phyloP scores from a whole-genome alignment of 1,284 basidiomycete genomes.

The Cystobasidium slooffiae region DNA sequence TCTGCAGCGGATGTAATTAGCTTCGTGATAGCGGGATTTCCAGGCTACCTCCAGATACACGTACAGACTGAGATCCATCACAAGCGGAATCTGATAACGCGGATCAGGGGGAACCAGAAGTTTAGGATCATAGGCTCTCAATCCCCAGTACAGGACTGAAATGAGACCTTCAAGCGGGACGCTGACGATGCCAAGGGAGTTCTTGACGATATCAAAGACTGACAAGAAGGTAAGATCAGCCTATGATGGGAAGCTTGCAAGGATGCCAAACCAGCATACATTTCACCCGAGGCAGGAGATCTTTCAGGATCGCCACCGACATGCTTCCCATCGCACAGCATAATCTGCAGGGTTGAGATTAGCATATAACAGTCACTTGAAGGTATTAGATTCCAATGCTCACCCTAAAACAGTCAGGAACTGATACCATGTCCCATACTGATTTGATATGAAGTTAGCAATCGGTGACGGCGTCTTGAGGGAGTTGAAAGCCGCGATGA shows the following conservation, averaged over 20 bases:
- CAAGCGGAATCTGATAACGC: constrained; percentile 45
- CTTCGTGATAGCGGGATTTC: not conserved
- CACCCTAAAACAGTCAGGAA: constrained; percentile 40
- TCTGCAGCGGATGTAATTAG: constrained; percentile 13
- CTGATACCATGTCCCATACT: constrained; percentile 40
- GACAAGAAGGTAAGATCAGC: too few relatives aligned
- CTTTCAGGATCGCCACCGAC: constrained; percentile 46
- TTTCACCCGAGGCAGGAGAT: constrained; percentile 42
- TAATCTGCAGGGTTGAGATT: constrained; percentile 37
- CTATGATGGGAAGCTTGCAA: not conserved
- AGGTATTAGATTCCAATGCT: not conserved
- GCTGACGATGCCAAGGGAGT: constrained; percentile 42
- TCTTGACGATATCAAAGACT: constrained; percentile 46
- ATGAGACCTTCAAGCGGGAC: constrained; percentile 49
- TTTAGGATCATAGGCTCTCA: constrained; percentile 45
- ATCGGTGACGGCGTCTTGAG: constrained; percentile 37
- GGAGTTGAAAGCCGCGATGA: constrained; percentile 30
- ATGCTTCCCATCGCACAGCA: constrained; percentile 44
- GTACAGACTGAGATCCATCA: constrained; percentile 47
- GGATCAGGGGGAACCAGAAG: constrained; percentile 46
- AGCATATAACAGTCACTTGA: not conserved
- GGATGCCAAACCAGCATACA: not conserved
- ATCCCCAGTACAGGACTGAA: constrained; percentile 47
- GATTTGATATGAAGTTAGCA: constrained; percentile 27
- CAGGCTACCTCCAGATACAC: not conserved